Percentiles rank a stretch among this genome's conserved stretches.
Evolutionary conservation across 805 yeast species (phyloP).

Genomic region (Saccharomycopsis sp.): DNA sequence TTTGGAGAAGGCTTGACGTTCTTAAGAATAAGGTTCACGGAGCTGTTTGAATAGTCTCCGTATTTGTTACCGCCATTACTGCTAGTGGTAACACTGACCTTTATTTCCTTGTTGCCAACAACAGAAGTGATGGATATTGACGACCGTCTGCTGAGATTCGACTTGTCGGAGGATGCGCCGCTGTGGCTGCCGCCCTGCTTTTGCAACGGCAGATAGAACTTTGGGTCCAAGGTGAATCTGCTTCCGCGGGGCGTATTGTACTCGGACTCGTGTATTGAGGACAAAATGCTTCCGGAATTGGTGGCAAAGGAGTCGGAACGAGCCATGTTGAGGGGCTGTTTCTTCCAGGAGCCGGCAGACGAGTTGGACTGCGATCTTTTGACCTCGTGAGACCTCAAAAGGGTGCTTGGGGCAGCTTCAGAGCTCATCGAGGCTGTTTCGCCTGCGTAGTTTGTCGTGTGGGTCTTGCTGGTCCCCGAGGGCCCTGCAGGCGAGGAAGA

Average conservation of each 20-base stretch:
- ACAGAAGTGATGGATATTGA: slow-evolving; percentile 16
- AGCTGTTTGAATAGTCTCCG: slow-evolving; percentile 14
- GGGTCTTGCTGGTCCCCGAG: neutral
- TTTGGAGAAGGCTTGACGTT: slow-evolving; percentile 5
- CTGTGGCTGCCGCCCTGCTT: neutral
- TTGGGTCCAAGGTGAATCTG: neutral
- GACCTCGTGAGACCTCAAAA: neutral
- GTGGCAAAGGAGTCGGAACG: neutral
- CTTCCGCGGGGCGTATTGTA: neutral
- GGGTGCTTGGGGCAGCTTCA: neutral
- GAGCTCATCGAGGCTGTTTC: neutral
- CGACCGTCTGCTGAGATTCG: neutral
- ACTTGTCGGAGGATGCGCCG: slow-evolving; percentile 1
- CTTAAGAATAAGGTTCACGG: slow-evolving; percentile 8
- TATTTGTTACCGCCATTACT: slow-evolving; percentile 1
- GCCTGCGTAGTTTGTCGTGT: neutral
- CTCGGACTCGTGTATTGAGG: neutral
- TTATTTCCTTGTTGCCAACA: slow-evolving; percentile 15
- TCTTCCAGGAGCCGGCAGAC: neutral
- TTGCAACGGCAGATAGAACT: neutral
- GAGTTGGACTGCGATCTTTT: neutral
- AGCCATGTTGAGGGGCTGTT: neutral
- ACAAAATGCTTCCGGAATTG: neutral
- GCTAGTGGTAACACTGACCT: slow-evolving; percentile 6
- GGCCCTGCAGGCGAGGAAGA: neutral